These are phyloP conservation scores for Oryza meyeriana DNA, from an alignment of 176 grass and related monocot species.

Conservation along the genomic window DNA sequence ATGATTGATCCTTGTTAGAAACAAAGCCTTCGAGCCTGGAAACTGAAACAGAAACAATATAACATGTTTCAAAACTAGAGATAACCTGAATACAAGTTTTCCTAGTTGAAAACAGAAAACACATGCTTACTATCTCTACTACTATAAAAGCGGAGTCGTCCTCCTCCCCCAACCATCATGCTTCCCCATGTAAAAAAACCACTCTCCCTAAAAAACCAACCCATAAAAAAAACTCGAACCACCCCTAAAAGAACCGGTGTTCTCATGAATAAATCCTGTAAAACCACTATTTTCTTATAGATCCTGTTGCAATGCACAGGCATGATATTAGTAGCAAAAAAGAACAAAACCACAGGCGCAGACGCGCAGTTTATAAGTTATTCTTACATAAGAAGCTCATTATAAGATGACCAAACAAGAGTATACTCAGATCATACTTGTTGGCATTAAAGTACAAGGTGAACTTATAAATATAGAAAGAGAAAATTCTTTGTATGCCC, in stretches of 20 bases:
- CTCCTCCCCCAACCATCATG: no score
- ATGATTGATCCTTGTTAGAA: conserved; percentile 96
- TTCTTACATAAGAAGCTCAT: background rate
- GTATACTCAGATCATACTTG: background rate
- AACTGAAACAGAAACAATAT: conserved; percentile 59
- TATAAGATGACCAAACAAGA: background rate
- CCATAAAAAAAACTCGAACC: no score
- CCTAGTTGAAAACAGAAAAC: conserved; percentile 16
- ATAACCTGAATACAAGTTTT: conserved; percentile 25
- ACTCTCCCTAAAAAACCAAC: no score
- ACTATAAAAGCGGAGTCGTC: no score
- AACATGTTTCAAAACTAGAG: background rate
- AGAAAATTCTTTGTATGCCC: no score
- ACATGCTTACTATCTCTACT: conserved; percentile 17
- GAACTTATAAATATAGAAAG: conserved; percentile 11
- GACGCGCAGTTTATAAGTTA: background rate
- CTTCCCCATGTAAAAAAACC: no score
- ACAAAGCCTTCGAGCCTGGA: conserved; percentile 97
- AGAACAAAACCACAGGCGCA: background rate
- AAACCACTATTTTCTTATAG: no score
- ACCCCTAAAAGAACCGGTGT: no score
- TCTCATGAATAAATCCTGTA: no score
- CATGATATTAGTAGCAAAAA: no score
- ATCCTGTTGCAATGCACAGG: no score
- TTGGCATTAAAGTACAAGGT: conserved; percentile 13